phyloP scores from a whole-genome alignment of 805 yeast species.

The Monosporozyma siamensis region DNA sequence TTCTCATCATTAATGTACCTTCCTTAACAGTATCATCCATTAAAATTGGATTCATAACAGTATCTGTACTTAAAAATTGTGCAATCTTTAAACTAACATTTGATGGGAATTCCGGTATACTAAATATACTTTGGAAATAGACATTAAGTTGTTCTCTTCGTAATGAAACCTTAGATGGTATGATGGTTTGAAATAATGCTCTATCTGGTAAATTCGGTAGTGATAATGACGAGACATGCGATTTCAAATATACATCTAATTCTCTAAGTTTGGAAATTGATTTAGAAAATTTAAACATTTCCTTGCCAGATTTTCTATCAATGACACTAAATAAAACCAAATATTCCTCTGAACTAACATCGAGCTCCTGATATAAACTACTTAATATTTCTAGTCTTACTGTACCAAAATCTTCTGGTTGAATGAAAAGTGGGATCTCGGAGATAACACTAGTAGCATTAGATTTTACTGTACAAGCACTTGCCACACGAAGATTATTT shows the following conservation, averaged over 20 bases:
- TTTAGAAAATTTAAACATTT: slow-evolving; percentile 69
- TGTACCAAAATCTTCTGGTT: slow-evolving; percentile 49
- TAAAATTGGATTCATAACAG: slow-evolving; percentile 51
- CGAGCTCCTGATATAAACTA: slow-evolving; percentile 35
- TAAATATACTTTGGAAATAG: slow-evolving; percentile 49
- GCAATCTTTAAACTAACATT: slow-evolving; percentile 46
- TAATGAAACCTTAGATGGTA: slow-evolving; percentile 57
- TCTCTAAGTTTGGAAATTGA: slow-evolving; percentile 47
- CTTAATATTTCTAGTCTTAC: slow-evolving; percentile 41
- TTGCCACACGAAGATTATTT: slow-evolving; percentile 6
- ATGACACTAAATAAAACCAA: slow-evolving; percentile 50
- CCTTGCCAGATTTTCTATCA: slow-evolving; percentile 52
- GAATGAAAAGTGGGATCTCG: slow-evolving; percentile 44
- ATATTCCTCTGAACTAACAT: slow-evolving; percentile 45
- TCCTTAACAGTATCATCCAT: slow-evolving; percentile 46
- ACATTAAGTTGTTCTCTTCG: slow-evolving; percentile 48
- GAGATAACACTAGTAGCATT: slow-evolving; percentile 11
- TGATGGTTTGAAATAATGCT: slow-evolving; percentile 38
- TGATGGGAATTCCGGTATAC: slow-evolving; percentile 49
- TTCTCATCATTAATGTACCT: slow-evolving; percentile 55
- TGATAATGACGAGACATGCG: slow-evolving; percentile 37
- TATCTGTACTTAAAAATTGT: slow-evolving; percentile 56
- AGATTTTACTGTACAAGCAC: slow-evolving; percentile 10
- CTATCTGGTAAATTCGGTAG: slow-evolving; percentile 61
- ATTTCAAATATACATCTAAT: slow-evolving; percentile 54